Evolutionary conservation across 306 rosid species (phyloP), one percentile per base, ranked within the genome.

Genomic region (Fragaria vesca): DNA sequence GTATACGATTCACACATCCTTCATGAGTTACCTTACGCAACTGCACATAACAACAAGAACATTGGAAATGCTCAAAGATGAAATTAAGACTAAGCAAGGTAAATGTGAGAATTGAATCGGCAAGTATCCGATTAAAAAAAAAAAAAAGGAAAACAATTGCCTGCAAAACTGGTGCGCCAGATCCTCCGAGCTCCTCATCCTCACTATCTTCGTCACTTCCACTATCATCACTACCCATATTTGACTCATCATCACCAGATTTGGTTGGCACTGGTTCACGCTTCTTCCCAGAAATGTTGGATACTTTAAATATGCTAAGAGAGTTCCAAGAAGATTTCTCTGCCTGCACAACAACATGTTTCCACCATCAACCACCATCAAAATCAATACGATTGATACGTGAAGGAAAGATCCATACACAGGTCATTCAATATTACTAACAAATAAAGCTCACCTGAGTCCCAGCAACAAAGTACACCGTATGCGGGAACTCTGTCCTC

Each of bases 221-320:
- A 84, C 93, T 88, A 66, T 83, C 79, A 65, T 89, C 98, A 73
- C 62, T 84, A 63, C 86, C 95, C 97, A 91, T 85, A 77, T 65
- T 90, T 58, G 96, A 51, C 32, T 86, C 92, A 71, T 86, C 90
- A 63, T 74, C 72, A 48, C 68, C 80, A 62, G 84, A 57, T 81
- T 92, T 88, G 28, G 68, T 61, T 15, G 95, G 97, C 85, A 92
- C 84, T 13, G 70, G 82, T 36, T 88, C 96, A 36, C 89, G 97
- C 79, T 94, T 88, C 88, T 91, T 92, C 42, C 98, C 98, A 81
- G 97, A 68, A 79, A 95, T 86, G 73, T 91, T 89, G 13, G 97
- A 85, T 74, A 92, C 84, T 79, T 89, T 92, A 83, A 89, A 95
- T 81, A 95, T 88, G 58, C 97, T 97, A 82, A 95, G 82, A 62